Percentiles rank a stretch among this genome's conserved stretches.
Conservation (phyloP, 2,329 filamentous ascomycete genomes). For the Colletotrichum falcatum region DNA sequence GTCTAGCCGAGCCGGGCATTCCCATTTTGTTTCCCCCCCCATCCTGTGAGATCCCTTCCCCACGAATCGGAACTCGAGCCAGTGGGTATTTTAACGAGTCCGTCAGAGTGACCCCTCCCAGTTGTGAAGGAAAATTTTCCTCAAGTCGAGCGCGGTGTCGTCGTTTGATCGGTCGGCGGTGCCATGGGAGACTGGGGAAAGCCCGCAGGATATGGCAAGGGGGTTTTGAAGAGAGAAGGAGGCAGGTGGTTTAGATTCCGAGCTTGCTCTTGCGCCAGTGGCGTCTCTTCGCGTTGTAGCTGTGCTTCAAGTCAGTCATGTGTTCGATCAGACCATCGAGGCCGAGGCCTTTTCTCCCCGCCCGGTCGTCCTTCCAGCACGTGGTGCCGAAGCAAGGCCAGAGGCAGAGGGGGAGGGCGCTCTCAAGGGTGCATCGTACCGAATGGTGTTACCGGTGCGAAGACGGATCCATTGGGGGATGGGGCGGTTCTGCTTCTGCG, state of each 20-base stretch:
- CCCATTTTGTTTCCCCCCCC: slow-evolving; percentile 43
- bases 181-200: slow-evolving; percentile 43
- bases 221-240: slow-evolving; percentile 50
- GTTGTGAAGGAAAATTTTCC: slow-evolving; percentile 15
- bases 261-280: slow-evolving; percentile 99
- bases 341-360: background rate
- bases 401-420: background rate
- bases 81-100: slow-evolving; percentile 32
- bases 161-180: slow-evolving; percentile 36
- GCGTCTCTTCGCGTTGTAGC: slow-evolving; percentile 99
- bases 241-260: slow-evolving; percentile 85
- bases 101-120: slow-evolving; percentile 35
- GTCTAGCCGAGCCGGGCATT: slow-evolving; percentile 44
- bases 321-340: background rate
- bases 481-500: slow-evolving; percentile 99
- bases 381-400: background rate
- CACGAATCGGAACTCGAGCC: slow-evolving; percentile 41
- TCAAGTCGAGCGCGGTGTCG: slow-evolving; percentile 40
- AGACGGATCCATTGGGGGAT: slow-evolving; percentile 99
- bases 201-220: slow-evolving; percentile 42
- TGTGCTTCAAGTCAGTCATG: slow-evolving; percentile 54
- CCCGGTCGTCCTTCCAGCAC: background rate
- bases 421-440: slow-evolving; percentile 71
- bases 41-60: slow-evolving; percentile 42
- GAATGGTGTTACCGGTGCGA: slow-evolving; percentile 98